Conservation (phyloP, 139 green algal species). For the Pleodorina starrii region DNA sequence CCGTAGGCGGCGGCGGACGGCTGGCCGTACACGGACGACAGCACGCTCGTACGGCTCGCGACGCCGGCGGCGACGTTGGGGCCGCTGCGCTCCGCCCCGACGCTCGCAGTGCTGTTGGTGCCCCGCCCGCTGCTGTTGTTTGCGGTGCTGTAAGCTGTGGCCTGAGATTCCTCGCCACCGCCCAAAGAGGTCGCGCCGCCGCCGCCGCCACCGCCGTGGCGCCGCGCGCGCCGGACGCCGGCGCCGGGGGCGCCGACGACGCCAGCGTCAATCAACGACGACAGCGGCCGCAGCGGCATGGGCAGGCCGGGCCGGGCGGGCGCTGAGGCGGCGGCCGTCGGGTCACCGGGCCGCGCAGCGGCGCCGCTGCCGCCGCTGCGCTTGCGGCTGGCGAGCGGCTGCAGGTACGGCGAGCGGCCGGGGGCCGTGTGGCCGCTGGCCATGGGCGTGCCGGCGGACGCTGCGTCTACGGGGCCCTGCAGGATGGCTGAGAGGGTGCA, state of each 20-base stretch:
- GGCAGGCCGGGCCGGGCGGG: background rate
- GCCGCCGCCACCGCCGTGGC: background rate
- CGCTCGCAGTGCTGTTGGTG: background rate
- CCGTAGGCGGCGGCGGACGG: background rate
- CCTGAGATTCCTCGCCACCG: background rate
- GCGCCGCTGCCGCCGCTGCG: background rate
- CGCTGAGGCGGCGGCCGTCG: background rate
- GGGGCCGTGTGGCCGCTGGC: background rate
- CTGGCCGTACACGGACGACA: constrained; percentile 8
- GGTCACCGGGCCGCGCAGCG: background rate
- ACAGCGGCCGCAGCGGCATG: constrained; percentile 5
- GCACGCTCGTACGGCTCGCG: background rate
- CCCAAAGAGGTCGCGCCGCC: background rate
- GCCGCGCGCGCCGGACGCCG: background rate
- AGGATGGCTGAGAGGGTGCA: background rate
- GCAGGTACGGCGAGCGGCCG: constrained; percentile 3
- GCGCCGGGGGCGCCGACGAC: background rate
- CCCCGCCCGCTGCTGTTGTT: background rate
- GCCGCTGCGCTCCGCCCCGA: background rate
- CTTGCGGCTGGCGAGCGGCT: background rate
- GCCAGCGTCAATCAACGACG: background rate
- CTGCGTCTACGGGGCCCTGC: constrained; percentile 1
- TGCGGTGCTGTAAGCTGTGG: background rate
- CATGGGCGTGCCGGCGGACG: background rate
- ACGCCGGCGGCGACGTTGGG: background rate